Evolutionary conservation across 495 filamentous ascomycete genomes (phyloP), one percentile per base, ranked within the genome.

Genomic region (Corynascus novoguineensis): DNA sequence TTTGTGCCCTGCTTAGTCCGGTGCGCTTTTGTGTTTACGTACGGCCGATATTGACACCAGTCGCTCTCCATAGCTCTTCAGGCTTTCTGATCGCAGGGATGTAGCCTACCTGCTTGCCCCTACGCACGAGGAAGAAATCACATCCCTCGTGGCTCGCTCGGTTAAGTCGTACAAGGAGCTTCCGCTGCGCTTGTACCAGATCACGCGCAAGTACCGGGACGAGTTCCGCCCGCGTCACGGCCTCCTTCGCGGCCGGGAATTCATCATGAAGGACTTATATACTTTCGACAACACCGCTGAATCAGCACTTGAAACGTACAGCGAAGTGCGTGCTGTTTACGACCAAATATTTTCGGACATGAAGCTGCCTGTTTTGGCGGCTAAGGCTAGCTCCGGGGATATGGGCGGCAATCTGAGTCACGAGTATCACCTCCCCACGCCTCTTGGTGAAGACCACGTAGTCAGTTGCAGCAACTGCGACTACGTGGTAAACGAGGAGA

Each of bases 181-280:
- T 4, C 93, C 93, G 7, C 64, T 97, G 11, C 80, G 89, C 27
- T 78, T 98, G 2, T 97, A 97, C 66, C 93, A 98, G 68, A 92
- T 95, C 50, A 83, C 89, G 6, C 82, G 92, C 40, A 98, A 98
- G 72, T 98, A 96, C 64, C 83, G 93, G 47, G 92, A 98, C 74
- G 93, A 98, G 65, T 79, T 83, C 37, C 80, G 93, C 24, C 93
- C 95, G 7, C 78, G 93, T 34, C 87, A 95, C 61, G 95, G 93
- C 12, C 77, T 97, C 2, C 78, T 98, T 11, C 84, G 93, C n/a
- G 87, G 89, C 0, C 84, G 88, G 58, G 93, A 98, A 63, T 98
- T 98, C 63, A 71, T 90, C 53, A 98, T 98, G 93, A 98, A 98
- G 72, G 93, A 98, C 69, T 81, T 98, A 1, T 98, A 98, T 66